phyloP scores from a whole-genome alignment of 106 monocot species.

The Dendrobium officinale region DNA sequence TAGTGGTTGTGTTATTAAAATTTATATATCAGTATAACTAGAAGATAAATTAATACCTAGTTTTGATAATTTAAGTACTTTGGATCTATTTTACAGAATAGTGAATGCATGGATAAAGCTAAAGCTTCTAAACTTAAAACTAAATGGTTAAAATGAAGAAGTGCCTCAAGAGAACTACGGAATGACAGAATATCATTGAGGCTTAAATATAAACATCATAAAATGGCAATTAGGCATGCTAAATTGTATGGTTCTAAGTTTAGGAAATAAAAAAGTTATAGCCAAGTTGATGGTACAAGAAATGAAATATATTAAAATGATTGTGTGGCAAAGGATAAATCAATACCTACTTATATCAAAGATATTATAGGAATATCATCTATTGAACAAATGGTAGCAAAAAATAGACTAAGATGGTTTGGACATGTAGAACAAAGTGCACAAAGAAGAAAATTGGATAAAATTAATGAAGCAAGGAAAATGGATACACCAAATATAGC shows the following conservation, averaged over 20 bases:
- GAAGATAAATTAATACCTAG: background rate
- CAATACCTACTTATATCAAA: background rate
- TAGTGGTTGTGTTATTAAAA: background rate
- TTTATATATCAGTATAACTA: background rate
- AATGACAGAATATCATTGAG: background rate
- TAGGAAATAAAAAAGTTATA: background rate
- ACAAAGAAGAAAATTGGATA: background rate
- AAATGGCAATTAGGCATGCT: background rate
- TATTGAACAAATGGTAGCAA: background rate
- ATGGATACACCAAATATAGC: background rate
- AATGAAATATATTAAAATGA: background rate
- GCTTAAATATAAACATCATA: background rate
- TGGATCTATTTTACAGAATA: background rate
- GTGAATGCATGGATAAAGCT: background rate
- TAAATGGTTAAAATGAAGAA: background rate
- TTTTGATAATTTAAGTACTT: background rate
- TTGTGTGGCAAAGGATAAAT: background rate
- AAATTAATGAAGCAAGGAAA: background rate
- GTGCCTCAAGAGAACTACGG: background rate
- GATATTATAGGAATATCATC: background rate
- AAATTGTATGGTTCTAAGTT: background rate
- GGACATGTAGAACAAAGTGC: background rate
- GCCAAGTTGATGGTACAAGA: background rate
- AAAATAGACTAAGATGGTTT: background rate
- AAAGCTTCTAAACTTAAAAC: background rate